Base-by-base conservation (phyloP, 2,329 filamentous ascomycete species). In the Dothideomycetidae sp. region DNA sequence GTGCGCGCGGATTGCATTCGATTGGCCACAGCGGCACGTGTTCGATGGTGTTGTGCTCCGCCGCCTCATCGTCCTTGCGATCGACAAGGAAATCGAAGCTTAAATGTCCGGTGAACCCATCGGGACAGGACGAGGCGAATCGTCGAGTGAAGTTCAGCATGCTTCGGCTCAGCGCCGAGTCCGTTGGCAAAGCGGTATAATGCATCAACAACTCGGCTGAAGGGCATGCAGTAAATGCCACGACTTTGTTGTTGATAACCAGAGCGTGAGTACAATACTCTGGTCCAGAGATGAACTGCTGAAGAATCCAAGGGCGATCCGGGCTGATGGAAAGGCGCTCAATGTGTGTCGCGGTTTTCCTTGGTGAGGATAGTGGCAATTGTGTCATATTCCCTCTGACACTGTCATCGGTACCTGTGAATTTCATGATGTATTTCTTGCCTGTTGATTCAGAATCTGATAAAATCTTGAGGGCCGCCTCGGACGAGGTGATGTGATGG, bases 211-310 rank as follows among this genome's bases (percentile, higher is more conserved):
- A 58, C 44, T 73, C 73, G 0, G 64, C 61, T 1, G 71, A 76
- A 2, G 71, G 71, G 49, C 78, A 82, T 0, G 78, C 72, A 5
- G 73, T 69, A 45, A 85, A 83, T 0, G 70, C 71, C 34, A 68
- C 69, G 11, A 86, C 68, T 21, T 67, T 55, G 1, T 79, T 79
- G 0, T 62, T 57, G n/a, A 84, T 62, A 3, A 85, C 59, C 2
- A 85, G 62, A 0, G 78, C 60, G 46, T 85, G 79, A 0, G 80
- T 82, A 54, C 76, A 81, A 51, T 75, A 84, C 52, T 84, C 78
- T 0, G 64, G 62, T 1, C 71, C 68, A 0, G 67, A 63, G 43
- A 81, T 70, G 52, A 69, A 81, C 50, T 83, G 73, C 50, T 86
- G 78, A 15, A 84, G 52, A 42, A 83, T 64, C 67, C 75, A 82